phyloP scores from a whole-genome alignment of 2,329 filamentous ascomycete genomes.

The Fusarium sp. region DNA sequence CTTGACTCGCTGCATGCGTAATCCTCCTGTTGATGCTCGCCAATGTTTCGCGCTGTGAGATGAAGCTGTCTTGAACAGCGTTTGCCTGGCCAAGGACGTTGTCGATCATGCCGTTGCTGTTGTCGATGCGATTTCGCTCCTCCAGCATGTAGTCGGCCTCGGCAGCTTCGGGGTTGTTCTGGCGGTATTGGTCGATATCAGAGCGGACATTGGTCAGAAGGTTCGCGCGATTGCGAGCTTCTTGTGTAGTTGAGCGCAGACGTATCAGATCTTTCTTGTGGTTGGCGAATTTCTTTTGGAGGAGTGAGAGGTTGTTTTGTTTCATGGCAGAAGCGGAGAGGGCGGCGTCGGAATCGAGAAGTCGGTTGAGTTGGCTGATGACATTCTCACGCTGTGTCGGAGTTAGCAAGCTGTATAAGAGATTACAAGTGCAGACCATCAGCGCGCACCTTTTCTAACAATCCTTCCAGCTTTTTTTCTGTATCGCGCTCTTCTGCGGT shows the following conservation, averaged over 20 bases:
- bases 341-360: slow-evolving; percentile 91
- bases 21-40: slow-evolving; percentile 91
- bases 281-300: slow-evolving; percentile 88
- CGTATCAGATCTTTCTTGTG: slow-evolving; percentile 86
- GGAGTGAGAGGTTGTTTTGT: slow-evolving; percentile 92
- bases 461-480: slow-evolving; percentile 83
- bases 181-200: slow-evolving; percentile 90
- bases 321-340: slow-evolving; percentile 93
- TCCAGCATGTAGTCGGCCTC: slow-evolving; percentile 98
- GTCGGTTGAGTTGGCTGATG: slow-evolving; percentile 83
- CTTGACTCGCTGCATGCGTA: slow-evolving; percentile 86
- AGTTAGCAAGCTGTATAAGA: slow-evolving; percentile 20
- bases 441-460: slow-evolving; percentile 77
- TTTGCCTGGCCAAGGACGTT: slow-evolving; percentile 94
- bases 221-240: slow-evolving; percentile 87
- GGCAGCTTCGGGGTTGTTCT: slow-evolving; percentile 80
- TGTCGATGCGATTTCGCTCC: slow-evolving; percentile 86
- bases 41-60: slow-evolving; percentile 86
- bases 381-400: slow-evolving; percentile 77
- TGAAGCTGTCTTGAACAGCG: slow-evolving; percentile 93
- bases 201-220: slow-evolving; percentile 89
- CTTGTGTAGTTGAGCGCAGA: slow-evolving; percentile 76
- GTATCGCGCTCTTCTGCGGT: slow-evolving; percentile 84
- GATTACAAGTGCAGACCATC: neutral
- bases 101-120: slow-evolving; percentile 89